phyloP scores from a whole-genome alignment of 768 basidiomycete genomes.

The Termitomyces sp. region DNA sequence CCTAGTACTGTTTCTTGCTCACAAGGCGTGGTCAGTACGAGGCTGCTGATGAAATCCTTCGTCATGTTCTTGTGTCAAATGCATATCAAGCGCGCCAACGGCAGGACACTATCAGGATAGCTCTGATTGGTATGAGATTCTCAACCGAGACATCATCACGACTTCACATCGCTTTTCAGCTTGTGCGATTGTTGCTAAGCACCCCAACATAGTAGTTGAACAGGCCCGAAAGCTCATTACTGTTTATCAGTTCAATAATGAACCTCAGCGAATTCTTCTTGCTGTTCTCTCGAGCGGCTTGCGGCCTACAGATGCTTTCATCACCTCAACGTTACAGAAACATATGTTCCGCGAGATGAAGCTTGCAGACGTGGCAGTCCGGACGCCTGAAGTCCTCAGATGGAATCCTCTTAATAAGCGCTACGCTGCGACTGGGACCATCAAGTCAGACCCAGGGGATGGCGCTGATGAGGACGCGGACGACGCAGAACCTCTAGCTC shows the following conservation, averaged over 20 bases:
- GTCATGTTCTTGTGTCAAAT: constrained; percentile 71
- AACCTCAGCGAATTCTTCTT: constrained; percentile 73
- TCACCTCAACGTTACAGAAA: constrained; percentile 76
- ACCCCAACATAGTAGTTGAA: constrained; percentile 58
- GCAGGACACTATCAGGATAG: constrained; percentile 71
- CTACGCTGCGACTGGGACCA: constrained; percentile 39
- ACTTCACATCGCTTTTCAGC: constrained; percentile 38
- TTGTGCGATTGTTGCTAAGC: constrained; percentile 58
- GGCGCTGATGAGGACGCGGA: constrained; percentile 31
- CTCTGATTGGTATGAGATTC: constrained; percentile 56
- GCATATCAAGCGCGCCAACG: constrained; percentile 58
- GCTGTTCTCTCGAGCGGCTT: constrained; percentile 71
- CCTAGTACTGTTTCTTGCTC: constrained; percentile 70
- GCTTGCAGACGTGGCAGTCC: constrained; percentile 59
- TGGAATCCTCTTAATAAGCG: constrained; percentile 61
- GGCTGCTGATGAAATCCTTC: constrained; percentile 67
- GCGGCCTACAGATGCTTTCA: constrained; percentile 68
- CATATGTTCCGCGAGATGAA: constrained; percentile 78
- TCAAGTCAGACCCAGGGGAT: constrained; percentile 32
- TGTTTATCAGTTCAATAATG: constrained; percentile 80
- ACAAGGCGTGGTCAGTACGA: constrained; percentile 60
- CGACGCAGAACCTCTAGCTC: constrained; percentile 17
- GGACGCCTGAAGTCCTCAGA: constrained; percentile 52
- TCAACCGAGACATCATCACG: background rate
- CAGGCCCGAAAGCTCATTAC: constrained; percentile 74